Evolutionary conservation across 345 rosid species (phyloP).

Genomic region (Physaria fendleri): DNA sequence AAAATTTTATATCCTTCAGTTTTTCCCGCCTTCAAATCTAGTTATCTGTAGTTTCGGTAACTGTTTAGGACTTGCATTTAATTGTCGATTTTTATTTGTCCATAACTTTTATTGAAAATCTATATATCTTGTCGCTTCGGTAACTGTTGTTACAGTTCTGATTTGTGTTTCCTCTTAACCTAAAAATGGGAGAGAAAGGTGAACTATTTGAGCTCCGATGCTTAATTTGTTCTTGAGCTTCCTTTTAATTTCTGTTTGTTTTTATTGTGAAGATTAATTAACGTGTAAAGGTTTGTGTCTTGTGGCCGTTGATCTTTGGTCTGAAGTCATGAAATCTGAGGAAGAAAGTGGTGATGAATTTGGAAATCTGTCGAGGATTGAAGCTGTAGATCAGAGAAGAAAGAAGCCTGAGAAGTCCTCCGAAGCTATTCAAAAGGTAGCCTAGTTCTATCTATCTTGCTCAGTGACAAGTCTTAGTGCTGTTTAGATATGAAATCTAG

Average conservation of each 20-base stretch:
- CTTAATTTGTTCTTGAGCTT: not conserved
- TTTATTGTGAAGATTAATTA: slow-evolving; percentile 2
- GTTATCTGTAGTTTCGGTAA: too few relatives aligned
- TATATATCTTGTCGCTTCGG: too few relatives aligned
- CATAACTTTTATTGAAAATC: not conserved
- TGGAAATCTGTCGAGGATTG: slow-evolving; percentile 7
- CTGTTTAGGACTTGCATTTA: too few relatives aligned
- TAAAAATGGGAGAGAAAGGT: slow-evolving; percentile 38
- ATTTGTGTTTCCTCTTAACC: not conserved
- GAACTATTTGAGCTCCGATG: not conserved
- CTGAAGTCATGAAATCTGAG: slow-evolving; percentile 38
- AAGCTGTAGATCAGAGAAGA: slow-evolving; percentile 50
- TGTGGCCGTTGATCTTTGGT: slow-evolving; percentile 47
- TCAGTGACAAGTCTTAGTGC: not conserved
- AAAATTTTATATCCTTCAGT: not conserved
- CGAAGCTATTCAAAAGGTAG: slow-evolving; percentile 64
- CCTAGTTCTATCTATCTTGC: not conserved
- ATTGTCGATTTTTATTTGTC: too few relatives aligned
- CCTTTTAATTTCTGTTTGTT: slow-evolving; percentile 7
- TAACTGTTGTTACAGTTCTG: not conserved
- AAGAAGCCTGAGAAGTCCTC: slow-evolving; percentile 30
- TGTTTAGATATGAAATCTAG: not conserved
- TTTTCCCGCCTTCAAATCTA: slow-evolving; percentile 10
- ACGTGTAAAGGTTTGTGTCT: not conserved
- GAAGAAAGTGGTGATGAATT: slow-evolving; percentile 19